These are phyloP conservation scores for Rhytidiadelphus loreus DNA, from an alignment of 225 moss, liverwort and hornwort species.

Conservation along the genomic window DNA sequence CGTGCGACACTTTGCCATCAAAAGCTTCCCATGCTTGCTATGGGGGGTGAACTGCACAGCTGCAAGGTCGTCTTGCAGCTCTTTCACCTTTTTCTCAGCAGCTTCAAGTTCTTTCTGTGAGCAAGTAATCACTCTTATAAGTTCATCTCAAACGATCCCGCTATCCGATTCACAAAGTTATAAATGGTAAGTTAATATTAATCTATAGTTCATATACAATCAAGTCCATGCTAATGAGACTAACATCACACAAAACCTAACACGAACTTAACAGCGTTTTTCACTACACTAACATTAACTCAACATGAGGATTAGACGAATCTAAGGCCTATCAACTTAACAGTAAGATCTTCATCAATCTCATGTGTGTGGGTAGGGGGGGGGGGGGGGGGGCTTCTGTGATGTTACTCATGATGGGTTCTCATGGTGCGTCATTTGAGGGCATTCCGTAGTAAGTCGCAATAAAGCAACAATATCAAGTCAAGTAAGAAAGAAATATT, in stretches of 20 bases:
- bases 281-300: background rate
- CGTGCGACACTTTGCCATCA: conserved; percentile 99
- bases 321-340: background rate
- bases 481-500: background rate
- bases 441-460: background rate
- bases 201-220: background rate
- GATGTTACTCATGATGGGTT: background rate
- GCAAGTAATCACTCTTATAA: background rate
- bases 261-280: background rate
- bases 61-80: conserved; percentile 96
- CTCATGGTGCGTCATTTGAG: background rate
- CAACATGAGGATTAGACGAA: background rate
- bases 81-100: conserved; percentile 86
- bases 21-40: conserved; percentile 95
- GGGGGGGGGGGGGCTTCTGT: no score
- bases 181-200: background rate
- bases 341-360: background rate
- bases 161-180: background rate
- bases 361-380: background rate
- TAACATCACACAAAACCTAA: background rate
- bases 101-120: conserved; percentile 92
- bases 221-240: background rate
- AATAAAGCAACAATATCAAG: background rate
- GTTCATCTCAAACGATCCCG: background rate
- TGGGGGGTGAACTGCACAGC: conserved; percentile 98